Conservation (phyloP, 2,329 filamentous ascomycete species). For the Calonectria ilicicola region DNA sequence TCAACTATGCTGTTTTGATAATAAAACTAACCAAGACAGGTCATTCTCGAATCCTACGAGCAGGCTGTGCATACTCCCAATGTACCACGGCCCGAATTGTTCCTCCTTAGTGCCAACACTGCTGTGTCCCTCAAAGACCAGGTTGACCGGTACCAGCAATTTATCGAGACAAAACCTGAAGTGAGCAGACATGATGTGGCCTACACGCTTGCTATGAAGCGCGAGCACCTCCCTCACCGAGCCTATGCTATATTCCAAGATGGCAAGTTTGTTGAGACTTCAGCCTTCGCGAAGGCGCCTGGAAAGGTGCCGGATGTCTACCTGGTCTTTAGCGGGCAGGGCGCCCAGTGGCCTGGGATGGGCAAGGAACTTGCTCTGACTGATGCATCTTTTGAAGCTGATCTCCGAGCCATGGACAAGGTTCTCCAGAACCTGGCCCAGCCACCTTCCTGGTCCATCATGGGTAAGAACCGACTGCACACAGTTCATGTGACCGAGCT, state of each 20-base stretch:
- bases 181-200: slow-evolving; percentile 3
- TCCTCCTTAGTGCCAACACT: slow-evolving; percentile 13
- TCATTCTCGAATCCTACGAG: slow-evolving; percentile 20
- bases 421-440: slow-evolving; percentile 31
- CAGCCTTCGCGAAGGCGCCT: neutral
- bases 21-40: slow-evolving; percentile 3
- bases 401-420: neutral
- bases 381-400: neutral
- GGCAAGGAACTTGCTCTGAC: slow-evolving; percentile 40
- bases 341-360: slow-evolving; percentile 48
- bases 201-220: slow-evolving; percentile 11
- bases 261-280: neutral
- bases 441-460: neutral
- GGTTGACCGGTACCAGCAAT: slow-evolving; percentile 6
- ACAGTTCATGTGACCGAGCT: neutral
- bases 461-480: neutral
- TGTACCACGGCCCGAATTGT: neutral
- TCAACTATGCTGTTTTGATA: slow-evolving; percentile 32
- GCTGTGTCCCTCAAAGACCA: slow-evolving; percentile 1
- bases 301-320: neutral
- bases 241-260: neutral
- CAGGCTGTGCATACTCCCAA: neutral
- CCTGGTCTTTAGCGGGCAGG: slow-evolving; percentile 49
- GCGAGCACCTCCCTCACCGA: slow-evolving; percentile 7
- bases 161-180: neutral